These are phyloP conservation scores for Ustilago xerochloae DNA, from an alignment of 1,284 basidiomycete species.

Conservation along the genomic window DNA sequence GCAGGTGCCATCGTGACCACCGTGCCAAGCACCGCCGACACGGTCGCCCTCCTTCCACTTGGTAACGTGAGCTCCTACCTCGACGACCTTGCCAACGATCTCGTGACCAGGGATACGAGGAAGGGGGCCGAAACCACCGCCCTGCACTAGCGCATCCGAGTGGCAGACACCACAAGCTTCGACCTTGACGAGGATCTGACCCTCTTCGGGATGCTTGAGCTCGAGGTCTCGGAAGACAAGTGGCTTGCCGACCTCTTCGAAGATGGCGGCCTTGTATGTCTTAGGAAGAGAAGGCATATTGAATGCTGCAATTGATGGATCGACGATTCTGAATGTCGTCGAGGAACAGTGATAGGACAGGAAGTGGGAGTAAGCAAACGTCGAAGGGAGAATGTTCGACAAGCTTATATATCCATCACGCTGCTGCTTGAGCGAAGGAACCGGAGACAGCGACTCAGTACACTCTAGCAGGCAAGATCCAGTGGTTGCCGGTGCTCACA, in stretches of 20 bases:
- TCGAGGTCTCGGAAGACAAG: slow-evolving; percentile 90
- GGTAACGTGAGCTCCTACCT: slow-evolving; percentile 54
- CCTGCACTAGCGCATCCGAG: slow-evolving; percentile 71
- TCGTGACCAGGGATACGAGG: slow-evolving; percentile 62
- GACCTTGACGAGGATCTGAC: slow-evolving; percentile 93
- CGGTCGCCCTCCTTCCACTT: slow-evolving; percentile 59
- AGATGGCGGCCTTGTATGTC: slow-evolving; percentile 78
- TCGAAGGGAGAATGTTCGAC: too few relatives aligned
- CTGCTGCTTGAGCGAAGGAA: too few relatives aligned
- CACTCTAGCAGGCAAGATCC: too few relatives aligned
- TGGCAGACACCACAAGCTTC: slow-evolving; percentile 96
- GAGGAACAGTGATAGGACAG: not conserved
- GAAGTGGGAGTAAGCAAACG: too few relatives aligned
- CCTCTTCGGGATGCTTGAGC: slow-evolving; percentile 86
- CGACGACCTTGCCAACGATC: slow-evolving; percentile 60
- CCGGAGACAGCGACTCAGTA: too few relatives aligned
- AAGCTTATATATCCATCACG: too few relatives aligned
- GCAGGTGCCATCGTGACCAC: slow-evolving; percentile 59
- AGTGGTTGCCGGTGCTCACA: too few relatives aligned
- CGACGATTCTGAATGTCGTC: not conserved
- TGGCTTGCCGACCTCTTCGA: slow-evolving; percentile 90
- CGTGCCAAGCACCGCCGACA: slow-evolving; percentile 65
- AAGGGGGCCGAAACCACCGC: slow-evolving; percentile 32
- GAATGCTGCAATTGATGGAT: too few relatives aligned
- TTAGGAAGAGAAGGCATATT: slow-evolving; percentile 47